These are phyloP conservation scores for Cokeromyces recurvatus DNA, from an alignment of 371 early-diverging fungal genomes.

Conservation along the genomic window DNA sequence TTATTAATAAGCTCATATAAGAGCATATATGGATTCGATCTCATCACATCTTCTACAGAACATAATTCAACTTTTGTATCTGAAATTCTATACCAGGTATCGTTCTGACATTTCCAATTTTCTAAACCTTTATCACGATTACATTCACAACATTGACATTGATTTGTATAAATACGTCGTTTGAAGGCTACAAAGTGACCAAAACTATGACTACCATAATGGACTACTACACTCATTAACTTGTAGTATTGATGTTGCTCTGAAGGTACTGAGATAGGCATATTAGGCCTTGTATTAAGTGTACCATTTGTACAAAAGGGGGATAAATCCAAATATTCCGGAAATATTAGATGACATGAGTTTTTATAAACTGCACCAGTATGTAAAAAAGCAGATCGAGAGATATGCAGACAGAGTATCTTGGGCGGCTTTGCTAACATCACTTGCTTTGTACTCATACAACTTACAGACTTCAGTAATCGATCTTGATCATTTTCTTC, in stretches of 20 bases:
- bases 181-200: constrained; percentile 93
- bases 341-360: constrained; percentile 55
- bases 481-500: constrained; percentile 25
- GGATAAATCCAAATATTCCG: constrained; percentile 57
- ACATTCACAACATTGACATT: constrained; percentile 31
- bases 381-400: constrained; percentile 61
- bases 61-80: constrained; percentile 81
- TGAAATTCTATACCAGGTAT: constrained; percentile 74
- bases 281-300: constrained; percentile 44
- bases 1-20: constrained; percentile 65
- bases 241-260: background rate
- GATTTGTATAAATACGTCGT: constrained; percentile 41
- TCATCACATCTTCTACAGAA: constrained; percentile 56
- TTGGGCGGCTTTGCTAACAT: constrained; percentile 59
- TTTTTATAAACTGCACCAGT: constrained; percentile 67
- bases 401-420: constrained; percentile 65
- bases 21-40: constrained; percentile 84
- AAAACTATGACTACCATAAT: constrained; percentile 83
- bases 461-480: constrained; percentile 11
- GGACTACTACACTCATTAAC: constrained; percentile 82
- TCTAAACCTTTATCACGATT: background rate
- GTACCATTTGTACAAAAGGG: constrained; percentile 55
- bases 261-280: constrained; percentile 44
- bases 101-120: constrained; percentile 17
- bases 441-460: constrained; percentile 53